Evolutionary conservation across 805 yeast genomes (phyloP).

Genomic region (Cyberlindnera subsufficiens): DNA sequence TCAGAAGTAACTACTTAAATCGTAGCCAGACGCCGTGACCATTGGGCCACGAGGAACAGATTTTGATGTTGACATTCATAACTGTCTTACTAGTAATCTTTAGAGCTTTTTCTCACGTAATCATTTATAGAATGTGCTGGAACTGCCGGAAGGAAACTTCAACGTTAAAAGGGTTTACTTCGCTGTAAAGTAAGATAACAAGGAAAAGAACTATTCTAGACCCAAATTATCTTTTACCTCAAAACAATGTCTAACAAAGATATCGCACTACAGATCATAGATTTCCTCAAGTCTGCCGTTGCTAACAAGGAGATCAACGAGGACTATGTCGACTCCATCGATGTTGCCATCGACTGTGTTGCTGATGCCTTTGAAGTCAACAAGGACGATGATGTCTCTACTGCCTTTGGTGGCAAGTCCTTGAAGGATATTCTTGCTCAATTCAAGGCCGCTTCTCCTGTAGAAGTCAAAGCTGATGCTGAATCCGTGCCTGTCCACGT

Average conservation of each 20-base stretch:
- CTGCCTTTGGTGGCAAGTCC: constrained; percentile 40
- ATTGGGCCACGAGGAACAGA: constrained; percentile 69
- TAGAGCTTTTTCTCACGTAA: no score
- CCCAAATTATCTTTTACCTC: not conserved
- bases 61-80: constrained; percentile 3
- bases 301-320: constrained; percentile 58
- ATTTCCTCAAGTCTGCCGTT: constrained; percentile 58
- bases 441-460: constrained; percentile 9
- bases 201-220: no score
- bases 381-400: constrained; percentile 36
- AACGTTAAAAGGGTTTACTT: no score
- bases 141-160: no score
- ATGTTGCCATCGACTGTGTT: constrained; percentile 90
- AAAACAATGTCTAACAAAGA: constrained; percentile 41
- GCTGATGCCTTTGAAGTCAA: constrained; percentile 77
- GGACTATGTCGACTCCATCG: constrained; percentile 83
- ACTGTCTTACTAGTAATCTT: no score
- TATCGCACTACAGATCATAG: constrained; percentile 67
- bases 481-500: constrained; percentile 32
- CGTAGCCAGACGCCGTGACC: constrained; percentile 76
- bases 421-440: constrained; percentile 38
- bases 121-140: not conserved
- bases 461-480: constrained; percentile 20
- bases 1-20: constrained; percentile 37
- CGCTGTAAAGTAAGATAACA: no score